Evolutionary conservation across 2,329 filamentous ascomycete genomes (phyloP).

Genomic region (Botrytis medusae): DNA sequence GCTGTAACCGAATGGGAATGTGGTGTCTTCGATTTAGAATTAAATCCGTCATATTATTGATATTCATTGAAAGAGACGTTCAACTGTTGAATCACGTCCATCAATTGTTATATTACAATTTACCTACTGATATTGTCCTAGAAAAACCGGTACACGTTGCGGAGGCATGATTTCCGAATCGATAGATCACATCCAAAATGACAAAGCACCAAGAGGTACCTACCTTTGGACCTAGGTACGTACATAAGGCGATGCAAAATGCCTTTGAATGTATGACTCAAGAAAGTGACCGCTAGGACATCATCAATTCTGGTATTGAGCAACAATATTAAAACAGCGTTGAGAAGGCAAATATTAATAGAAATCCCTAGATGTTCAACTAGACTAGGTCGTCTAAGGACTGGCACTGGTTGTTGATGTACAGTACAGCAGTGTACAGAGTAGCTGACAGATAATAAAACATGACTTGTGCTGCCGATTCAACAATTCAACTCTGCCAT

Average conservation of each 20-base stretch:
- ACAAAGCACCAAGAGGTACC: background rate
- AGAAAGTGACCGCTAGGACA: conserved; percentile 11
- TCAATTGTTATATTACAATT: background rate
- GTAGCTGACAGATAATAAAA: conserved; percentile 3
- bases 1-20: background rate
- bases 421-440: background rate
- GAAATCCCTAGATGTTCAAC: background rate
- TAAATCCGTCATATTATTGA: background rate
- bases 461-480: conserved; percentile 7
- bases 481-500: background rate
- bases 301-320: background rate
- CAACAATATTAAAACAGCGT: conserved; percentile 1
- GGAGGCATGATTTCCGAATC: background rate
- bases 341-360: conserved; percentile 3
- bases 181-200: background rate
- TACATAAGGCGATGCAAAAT: background rate
- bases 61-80: background rate
- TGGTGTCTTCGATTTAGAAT: conserved; percentile 7
- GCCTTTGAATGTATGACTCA: background rate
- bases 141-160: background rate
- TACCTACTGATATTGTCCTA: background rate
- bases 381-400: background rate
- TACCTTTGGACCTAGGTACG: background rate
- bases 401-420: background rate
- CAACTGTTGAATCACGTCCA: background rate